These are phyloP conservation scores for Erigeron philadelphicus DNA, from an alignment of 140 eudicot species.

Conservation along the genomic window DNA sequence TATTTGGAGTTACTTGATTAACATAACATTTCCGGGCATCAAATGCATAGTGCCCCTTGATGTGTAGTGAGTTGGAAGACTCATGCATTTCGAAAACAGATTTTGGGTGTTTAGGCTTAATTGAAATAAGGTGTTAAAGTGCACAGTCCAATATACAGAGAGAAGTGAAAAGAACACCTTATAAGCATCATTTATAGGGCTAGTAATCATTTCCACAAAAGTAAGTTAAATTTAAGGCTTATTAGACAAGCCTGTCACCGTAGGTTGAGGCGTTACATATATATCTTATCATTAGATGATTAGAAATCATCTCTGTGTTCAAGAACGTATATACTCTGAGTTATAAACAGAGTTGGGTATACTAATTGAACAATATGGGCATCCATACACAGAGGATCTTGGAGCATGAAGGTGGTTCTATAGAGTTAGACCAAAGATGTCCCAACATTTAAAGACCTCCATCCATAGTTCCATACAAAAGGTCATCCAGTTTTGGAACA, in stretches of 20 bases:
- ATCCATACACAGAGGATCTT: conserved; percentile 14
- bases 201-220: too few relatives aligned
- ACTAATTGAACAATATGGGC: neutral
- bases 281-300: too few relatives aligned
- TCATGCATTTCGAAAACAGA: neutral
- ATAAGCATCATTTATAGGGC: too few relatives aligned
- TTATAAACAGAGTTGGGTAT: conserved; percentile 2
- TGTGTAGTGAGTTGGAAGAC: neutral
- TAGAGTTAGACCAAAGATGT: neutral
- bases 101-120: too few relatives aligned
- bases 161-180: too few relatives aligned
- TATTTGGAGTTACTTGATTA: neutral
- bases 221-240: too few relatives aligned
- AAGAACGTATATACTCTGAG: neutral
- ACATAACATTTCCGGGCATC: neutral
- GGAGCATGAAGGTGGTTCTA: neutral
- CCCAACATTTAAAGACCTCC: neutral
- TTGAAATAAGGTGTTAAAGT: too few relatives aligned
- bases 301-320: too few relatives aligned
- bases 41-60: neutral
- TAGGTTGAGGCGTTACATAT: too few relatives aligned
- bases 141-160: too few relatives aligned
- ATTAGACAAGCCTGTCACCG: too few relatives aligned
- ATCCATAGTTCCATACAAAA: neutral
- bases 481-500: neutral